Base-by-base conservation (phyloP, 139 green algal species). In the Trebouxia sp. region DNA sequence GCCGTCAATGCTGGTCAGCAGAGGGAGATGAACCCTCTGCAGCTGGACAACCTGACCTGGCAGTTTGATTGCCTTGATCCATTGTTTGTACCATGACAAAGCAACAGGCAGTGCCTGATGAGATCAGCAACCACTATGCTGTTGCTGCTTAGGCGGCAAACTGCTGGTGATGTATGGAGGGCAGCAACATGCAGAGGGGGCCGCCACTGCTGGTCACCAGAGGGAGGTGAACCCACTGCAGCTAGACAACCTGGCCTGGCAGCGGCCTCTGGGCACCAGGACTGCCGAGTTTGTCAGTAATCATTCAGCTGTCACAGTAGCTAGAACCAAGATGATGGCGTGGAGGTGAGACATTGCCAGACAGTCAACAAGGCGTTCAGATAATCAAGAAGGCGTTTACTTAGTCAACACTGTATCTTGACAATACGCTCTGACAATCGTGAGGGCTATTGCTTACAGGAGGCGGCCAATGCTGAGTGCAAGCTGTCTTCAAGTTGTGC, bases 161-260 rank as follows among this genome's bases (percentile, higher is more conserved):
- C n/a, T n/a, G n/a, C n/a, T n/a, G n/a, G n/a, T n/a, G n/a, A n/a
- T n/a, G n/a, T n/a, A n/a, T n/a, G n/a, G n/a, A n/a, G n/a, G n/a
- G n/a, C n/a, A n/a, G n/a, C n/a, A n/a, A n/a, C n/a, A n/a, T n/a
- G n/a, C n/a, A n/a, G n/a, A n/a, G n/a, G n/a, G n/a, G n/a, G n/a
- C n/a, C n/a, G n/a, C n/a, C n/a, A n/a, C n/a, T n/a, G n/a, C n/a
- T n/a, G n/a, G n/a, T n/a, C n/a, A n/a, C n/a, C n/a, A n/a, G n/a
- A n/a, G 75, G 35, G 75, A 80, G 35, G 38, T 80, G 32, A 70
- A n/a, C 50, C 51, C 75, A 10, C 53, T 80, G 24, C 50, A 80
- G 30, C 37, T 80, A 51, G 75, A 80, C 75, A 80, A 24, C 51
- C 75, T 80, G 50, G 37, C 35, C 24, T 80, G 75, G 75, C 75